Evolutionary conservation across 768 basidiomycete genomes (phyloP), one percentile per base, ranked within the genome.

Genomic region (Rhizopogon vinicolor): DNA sequence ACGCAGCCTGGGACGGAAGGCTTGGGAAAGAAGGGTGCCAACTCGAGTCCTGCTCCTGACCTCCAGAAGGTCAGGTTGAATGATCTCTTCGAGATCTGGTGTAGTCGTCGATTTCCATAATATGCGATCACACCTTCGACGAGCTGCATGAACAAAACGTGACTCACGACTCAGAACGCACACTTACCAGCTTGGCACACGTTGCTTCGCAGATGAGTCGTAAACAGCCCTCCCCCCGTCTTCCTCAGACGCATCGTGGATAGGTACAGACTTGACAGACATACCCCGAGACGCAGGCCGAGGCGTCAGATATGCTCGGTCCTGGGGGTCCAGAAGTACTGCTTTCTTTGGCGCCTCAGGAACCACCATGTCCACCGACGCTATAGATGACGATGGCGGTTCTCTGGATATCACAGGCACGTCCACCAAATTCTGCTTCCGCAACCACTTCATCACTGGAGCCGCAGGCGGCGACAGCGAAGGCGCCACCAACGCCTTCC

Each of bases 141-240:
- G 9, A 37, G 13, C 35, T 12, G 10, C 35, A 54, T 44, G 28
- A 44, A 51, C 41, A 43, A 28, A 44, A 44, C 25, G 10, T 16
- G 29, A 53, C 28, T 37, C 10, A 37, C 35, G 13, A 37, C 35
- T 37, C 35, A 10, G 25, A 44, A 43, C 33, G 41, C 10, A 35
- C 5, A 72, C 83, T 46, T 60, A 88, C 91, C 91, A 92, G 67
- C 89, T 90, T 5, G 91, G 91, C 25, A 92, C 91, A 18, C 91
- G 84, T 62, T 83, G 81, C 68, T 93, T 92, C 62, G 81, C 75
- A 9, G 90, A 92, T 28, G 87, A 84, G 68, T 93, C 91, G 63
- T 91, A 92, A 3, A 89, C 84, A 16, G 86, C 87, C 62, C 77
- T 78, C 41, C 81, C 81, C 33, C 77, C 78, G 1, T 73, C 67